Conservation (phyloP, 2,329 filamentous ascomycete species). For the Aspergillus nomiae region DNA sequence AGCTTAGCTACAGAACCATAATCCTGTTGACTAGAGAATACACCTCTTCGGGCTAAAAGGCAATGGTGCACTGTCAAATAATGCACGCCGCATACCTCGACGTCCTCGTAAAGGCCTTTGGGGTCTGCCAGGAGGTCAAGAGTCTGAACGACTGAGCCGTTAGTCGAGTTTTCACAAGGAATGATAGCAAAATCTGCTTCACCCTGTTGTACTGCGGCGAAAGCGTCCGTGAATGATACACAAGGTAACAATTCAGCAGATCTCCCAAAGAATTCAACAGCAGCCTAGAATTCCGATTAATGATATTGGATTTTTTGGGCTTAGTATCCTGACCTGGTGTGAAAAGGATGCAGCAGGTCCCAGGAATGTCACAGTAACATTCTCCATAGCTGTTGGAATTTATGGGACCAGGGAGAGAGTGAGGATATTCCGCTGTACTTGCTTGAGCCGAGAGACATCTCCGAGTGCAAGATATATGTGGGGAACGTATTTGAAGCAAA, state of each 20-base stretch:
- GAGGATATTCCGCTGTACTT: background rate
- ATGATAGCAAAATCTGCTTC: conserved; percentile 73
- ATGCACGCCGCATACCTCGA: conserved; percentile 78
- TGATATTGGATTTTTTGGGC: conserved; percentile 19
- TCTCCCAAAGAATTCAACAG: conserved; percentile 53
- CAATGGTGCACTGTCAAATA: conserved; percentile 90
- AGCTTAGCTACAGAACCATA: conserved; percentile 70
- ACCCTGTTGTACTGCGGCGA: conserved; percentile 72
- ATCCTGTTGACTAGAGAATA: conserved; percentile 21
- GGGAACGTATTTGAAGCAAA: conserved; percentile 17
- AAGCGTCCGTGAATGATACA: conserved; percentile 64
- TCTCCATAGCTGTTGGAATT: conserved; percentile 20
- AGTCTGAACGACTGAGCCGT: conserved; percentile 87
- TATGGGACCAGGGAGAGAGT: background rate
- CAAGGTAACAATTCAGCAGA: conserved; percentile 36
- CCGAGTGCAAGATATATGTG: background rate
- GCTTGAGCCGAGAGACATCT: background rate
- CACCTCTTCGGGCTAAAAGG: conserved; percentile 59
- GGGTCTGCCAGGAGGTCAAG: conserved; percentile 86
- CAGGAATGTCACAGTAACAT: conserved; percentile 55
- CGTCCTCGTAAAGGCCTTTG: conserved; percentile 62
- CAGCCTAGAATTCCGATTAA: conserved; percentile 47
- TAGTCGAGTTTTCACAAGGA: conserved; percentile 94
- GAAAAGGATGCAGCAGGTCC: conserved; percentile 69
- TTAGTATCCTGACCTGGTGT: conserved; percentile 59